These are phyloP conservation scores for Sugiyamaella smithiae DNA, from an alignment of 805 yeast genomes.

Conservation along the genomic window DNA sequence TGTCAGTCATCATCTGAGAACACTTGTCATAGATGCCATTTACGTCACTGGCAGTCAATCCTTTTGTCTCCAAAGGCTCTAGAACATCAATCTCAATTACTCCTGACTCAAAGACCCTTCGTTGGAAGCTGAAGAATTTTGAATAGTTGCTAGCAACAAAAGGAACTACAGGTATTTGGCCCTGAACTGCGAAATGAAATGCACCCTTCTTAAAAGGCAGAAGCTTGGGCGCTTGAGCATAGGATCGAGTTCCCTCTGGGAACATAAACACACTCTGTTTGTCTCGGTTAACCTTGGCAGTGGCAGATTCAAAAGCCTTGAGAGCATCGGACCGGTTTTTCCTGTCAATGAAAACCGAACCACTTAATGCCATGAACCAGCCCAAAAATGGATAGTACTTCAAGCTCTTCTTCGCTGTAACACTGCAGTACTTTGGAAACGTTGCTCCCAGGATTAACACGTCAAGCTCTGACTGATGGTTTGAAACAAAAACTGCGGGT, in stretches of 20 bases:
- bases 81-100: conserved; percentile 74
- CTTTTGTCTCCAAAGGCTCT: conserved; percentile 73
- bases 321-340: conserved; percentile 71
- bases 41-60: conserved; percentile 69
- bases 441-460: conserved; percentile 74
- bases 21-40: conserved; percentile 54
- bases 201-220: conserved; percentile 97
- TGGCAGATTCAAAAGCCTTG: conserved; percentile 67
- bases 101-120: conserved; percentile 70
- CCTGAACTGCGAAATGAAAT: conserved; percentile 94
- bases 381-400: conserved; percentile 88
- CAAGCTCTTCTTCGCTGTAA: conserved; percentile 85
- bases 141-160: conserved; percentile 85
- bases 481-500: conserved; percentile 80
- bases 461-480: conserved; percentile 91
- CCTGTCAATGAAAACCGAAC: conserved; percentile 89
- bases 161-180: conserved; percentile 85
- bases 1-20: conserved; percentile 54
- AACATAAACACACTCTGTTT: conserved; percentile 82
- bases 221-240: conserved; percentile 60
- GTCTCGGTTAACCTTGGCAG: conserved; percentile 54
- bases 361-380: conserved; percentile 92
- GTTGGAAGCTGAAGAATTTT: conserved; percentile 58
- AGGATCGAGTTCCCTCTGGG: conserved; percentile 97
- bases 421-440: conserved; percentile 86